Evolutionary conservation across 1,284 basidiomycete species (phyloP), one percentile per base, ranked within the genome.

Genomic region (Bondarzewia mesenterica): DNA sequence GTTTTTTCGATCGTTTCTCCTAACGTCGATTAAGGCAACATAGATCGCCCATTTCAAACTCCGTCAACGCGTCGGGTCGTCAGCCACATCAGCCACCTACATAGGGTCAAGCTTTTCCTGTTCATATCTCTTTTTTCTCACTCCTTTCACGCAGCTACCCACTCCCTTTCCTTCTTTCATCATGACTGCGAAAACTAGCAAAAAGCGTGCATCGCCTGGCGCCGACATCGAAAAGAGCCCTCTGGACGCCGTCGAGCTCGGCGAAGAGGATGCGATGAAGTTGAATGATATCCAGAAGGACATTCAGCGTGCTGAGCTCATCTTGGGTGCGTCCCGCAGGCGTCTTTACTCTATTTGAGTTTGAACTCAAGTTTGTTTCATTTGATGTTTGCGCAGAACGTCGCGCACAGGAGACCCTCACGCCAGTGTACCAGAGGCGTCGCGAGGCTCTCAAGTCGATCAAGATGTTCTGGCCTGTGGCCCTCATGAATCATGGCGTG

Each of bases 381-480:
- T 6, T 14, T n/a, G n/a, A n/a, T n/a, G n/a, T n/a, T n/a, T 38
- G 21, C 54, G 48, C 60, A 89, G 86, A 89, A 60, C 80, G 80
- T 50, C 72, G 73, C 55, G 75, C 77, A 35, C 72, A 81, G 58
- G 62, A 72, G 53, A 72, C 73, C 49, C 65, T 88, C 52, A 59
- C 65, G 23, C 76, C 82, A 38, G 75, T 79, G 29, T 89, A 80
- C 58, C 74, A 81, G 59, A 81, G 77, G 65, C 79, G 87, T 56
- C 82, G 86, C 45, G 70, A 70, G 50, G 65, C 80, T 42, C 63
- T 79, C 48, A 84, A 84, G 66, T 64, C 64, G 22, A 86, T 90
- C 60, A 65, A 73, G 47, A 82, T 82, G 60, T 89, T 89, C 69
- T 90, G 87, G 87, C 75, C 83, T 21, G 75, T 85, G 54, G 82